These are phyloP conservation scores for Arthrocladium fulminans DNA, from an alignment of 2,329 filamentous ascomycete genomes.

Conservation along the genomic window DNA sequence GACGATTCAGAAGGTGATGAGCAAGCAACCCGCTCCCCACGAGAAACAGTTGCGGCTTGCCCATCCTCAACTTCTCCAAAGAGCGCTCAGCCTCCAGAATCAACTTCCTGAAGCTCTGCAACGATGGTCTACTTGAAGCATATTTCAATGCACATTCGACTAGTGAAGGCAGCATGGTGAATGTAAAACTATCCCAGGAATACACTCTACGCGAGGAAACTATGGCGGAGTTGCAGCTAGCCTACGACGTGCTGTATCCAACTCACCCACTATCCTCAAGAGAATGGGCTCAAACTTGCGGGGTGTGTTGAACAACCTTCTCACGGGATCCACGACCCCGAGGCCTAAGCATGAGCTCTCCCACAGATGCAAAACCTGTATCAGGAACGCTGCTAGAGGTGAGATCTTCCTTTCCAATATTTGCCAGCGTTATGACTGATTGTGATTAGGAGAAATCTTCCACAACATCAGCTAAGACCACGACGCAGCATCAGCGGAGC, in stretches of 20 bases:
- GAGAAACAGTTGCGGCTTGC: background rate
- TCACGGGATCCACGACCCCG: background rate
- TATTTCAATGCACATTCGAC: background rate
- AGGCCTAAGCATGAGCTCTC: background rate
- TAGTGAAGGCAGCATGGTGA: slow-evolving; percentile 6
- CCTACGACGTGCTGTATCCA: slow-evolving; percentile 2
- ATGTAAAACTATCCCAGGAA: background rate
- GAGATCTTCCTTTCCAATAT: background rate
- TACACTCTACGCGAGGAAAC: background rate
- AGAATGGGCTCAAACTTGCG: slow-evolving; percentile 5
- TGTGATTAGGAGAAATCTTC: background rate
- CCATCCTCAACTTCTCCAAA: background rate
- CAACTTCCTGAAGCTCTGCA: background rate
- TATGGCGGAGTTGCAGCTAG: background rate
- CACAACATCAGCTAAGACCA: background rate
- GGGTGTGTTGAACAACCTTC: background rate
- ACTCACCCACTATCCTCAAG: background rate
- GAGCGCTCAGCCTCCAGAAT: background rate
- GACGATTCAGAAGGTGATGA: background rate
- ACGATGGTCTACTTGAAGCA: background rate
- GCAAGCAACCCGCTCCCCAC: background rate
- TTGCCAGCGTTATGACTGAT: no score
- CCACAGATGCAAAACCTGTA: background rate
- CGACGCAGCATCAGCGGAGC: background rate
- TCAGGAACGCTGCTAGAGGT: background rate